A percentile compares a stretch with the other conserved stretches of the same genome.
These are phyloP conservation scores for Beauveria bassiana DNA, from an alignment of 2,329 filamentous ascomycete species.

Conservation along the genomic window DNA sequence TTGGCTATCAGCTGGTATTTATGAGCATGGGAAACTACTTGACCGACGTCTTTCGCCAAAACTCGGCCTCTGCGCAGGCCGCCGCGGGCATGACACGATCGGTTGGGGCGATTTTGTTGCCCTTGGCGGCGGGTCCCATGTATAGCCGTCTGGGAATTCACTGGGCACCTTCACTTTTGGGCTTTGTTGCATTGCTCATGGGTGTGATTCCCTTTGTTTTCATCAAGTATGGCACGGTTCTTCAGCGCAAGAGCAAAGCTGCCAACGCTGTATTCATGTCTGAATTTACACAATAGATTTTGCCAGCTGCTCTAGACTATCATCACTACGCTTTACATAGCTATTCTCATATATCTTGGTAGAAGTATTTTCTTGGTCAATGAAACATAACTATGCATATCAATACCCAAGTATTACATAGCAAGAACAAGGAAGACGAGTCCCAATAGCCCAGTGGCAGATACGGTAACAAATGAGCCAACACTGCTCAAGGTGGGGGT, in stretches of 20 bases:
- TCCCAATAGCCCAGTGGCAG: not conserved
- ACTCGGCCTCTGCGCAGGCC: constrained; percentile 28
- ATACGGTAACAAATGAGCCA: not conserved
- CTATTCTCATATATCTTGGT: too few species aligned
- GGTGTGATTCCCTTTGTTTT: constrained; percentile 8
- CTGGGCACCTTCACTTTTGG: constrained; percentile 28
- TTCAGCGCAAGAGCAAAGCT: not conserved
- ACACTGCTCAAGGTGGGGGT: not conserved
- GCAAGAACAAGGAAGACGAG: not conserved
- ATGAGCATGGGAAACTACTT: constrained; percentile 29
- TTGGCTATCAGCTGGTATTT: constrained; percentile 26
- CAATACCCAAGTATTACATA: not conserved
- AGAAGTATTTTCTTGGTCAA: too few species aligned
- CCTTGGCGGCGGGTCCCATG: constrained; percentile 26
- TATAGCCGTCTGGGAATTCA: constrained; percentile 25
- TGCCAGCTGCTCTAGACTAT: too few species aligned
- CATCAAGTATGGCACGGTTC: not conserved
- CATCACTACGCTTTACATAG: too few species aligned
- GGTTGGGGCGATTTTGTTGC: constrained; percentile 24
- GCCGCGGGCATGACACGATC: constrained; percentile 27
- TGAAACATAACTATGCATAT: not conserved
- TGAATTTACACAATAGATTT: not conserved
- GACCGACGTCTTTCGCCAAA: constrained; percentile 25
- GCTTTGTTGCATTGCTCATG: constrained; percentile 19
- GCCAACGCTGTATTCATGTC: not conserved